Percentiles rank a stretch among this genome's conserved stretches.
phyloP scores from a whole-genome alignment of 2,329 filamentous ascomycete species.

The Dothideomycetes sp. region DNA sequence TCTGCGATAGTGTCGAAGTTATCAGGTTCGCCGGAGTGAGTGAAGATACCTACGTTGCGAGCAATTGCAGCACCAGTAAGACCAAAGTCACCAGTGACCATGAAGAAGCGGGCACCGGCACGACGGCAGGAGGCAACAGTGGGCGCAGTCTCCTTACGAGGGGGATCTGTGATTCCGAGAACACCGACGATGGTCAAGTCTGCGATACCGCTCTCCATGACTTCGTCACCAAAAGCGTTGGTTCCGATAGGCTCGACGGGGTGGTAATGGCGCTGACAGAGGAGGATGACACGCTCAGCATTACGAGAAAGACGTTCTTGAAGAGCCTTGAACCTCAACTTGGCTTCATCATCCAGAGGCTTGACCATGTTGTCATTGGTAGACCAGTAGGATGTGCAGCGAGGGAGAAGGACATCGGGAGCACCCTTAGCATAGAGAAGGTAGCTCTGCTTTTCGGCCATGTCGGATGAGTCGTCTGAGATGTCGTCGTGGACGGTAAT shows the following conservation, averaged over 20 bases:
- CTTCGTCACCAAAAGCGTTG: conserved; percentile 42
- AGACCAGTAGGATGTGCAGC: conserved; percentile 18
- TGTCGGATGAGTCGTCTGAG: neutral
- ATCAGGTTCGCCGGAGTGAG: conserved; percentile 20
- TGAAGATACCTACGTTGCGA: conserved; percentile 28
- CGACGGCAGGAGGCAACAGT: conserved; percentile 25
- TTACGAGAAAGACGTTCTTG: conserved; percentile 32
- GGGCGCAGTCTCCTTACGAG: conserved; percentile 24
- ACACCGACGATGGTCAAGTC: conserved; percentile 41
- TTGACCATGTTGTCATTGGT: conserved; percentile 17
- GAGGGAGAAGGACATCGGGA: conserved; percentile 16
- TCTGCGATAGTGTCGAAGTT: conserved; percentile 13
- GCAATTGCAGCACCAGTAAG: conserved; percentile 30
- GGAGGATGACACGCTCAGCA: conserved; percentile 33
- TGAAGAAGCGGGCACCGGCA: conserved; percentile 30
- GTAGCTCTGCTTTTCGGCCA: conserved; percentile 12
- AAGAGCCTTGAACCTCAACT: conserved; percentile 23
- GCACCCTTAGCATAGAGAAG: conserved; percentile 17
- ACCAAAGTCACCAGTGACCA: conserved; percentile 33
- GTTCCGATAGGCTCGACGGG: conserved; percentile 22
- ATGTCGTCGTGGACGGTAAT: conserved; percentile 22
- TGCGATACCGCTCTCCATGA: conserved; percentile 27
- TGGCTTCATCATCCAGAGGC: conserved; percentile 25
- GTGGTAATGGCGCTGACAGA: conserved; percentile 28
- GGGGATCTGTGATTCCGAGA: conserved; percentile 35